phyloP scores from a whole-genome alignment of 768 basidiomycete genomes.

The Leucosporidium scottii region DNA sequence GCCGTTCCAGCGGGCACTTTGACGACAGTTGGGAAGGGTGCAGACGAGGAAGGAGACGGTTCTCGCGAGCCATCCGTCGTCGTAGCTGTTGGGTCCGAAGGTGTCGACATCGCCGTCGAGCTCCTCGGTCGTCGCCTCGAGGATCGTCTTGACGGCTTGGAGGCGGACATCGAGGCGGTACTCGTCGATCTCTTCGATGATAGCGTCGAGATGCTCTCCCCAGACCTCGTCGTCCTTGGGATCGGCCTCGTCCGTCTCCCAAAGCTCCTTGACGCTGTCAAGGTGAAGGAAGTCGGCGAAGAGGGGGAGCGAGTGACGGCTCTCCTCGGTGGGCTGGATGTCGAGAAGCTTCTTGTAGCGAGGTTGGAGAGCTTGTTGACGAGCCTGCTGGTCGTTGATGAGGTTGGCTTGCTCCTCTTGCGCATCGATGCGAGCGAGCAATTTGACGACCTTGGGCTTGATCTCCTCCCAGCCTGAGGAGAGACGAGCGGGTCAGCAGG shows the following conservation, averaged over 20 bases:
- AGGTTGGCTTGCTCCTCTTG: not conserved
- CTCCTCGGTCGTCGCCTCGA: slow-evolving; percentile 64
- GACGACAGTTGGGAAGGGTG: not conserved
- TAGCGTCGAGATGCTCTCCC: not conserved
- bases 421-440: not conserved
- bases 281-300: not conserved
- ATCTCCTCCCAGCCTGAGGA: slow-evolving; percentile 6
- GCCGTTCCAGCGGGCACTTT: not conserved
- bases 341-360: no score
- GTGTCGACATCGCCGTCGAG: slow-evolving; percentile 33
- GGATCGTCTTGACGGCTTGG: slow-evolving; percentile 49
- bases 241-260: not conserved
- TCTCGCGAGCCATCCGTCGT: not conserved
- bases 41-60: not conserved
- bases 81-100: not conserved
- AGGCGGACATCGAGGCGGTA: not conserved
- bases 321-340: not conserved
- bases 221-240: not conserved
- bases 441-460: slow-evolving; percentile 3
- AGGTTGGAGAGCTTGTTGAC: no score
- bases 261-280: slow-evolving; percentile 1
- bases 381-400: no score
- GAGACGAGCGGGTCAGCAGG: no score
- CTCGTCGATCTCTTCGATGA: not conserved
- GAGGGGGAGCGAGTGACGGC: not conserved